A percentile compares a stretch with the other conserved stretches of the same genome.
Conservation (phyloP, 2,329 filamentous ascomycete species). For the Clarireedia hainanense region DNA sequence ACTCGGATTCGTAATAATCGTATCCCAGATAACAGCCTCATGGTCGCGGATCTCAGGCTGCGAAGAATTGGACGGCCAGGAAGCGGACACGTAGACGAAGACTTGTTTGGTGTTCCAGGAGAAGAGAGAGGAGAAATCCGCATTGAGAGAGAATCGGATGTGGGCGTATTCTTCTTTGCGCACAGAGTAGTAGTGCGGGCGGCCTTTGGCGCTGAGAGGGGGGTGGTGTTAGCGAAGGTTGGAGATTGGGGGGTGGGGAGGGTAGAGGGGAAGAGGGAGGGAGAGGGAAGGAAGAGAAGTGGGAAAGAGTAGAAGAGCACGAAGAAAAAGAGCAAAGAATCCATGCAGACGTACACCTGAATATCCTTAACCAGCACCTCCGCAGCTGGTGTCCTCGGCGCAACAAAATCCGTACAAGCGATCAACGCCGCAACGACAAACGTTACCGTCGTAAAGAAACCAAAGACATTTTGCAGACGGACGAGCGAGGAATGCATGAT, state of each 20-base stretch:
- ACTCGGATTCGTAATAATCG: slow-evolving; percentile 73
- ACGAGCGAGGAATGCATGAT: slow-evolving; percentile 75
- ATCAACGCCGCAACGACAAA: slow-evolving; percentile 74
- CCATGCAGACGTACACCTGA: slow-evolving; percentile 58
- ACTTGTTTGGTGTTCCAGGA: slow-evolving; percentile 99
- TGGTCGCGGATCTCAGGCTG: slow-evolving; percentile 33
- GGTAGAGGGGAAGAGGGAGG: neutral
- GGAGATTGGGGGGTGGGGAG: slow-evolving; percentile 11
- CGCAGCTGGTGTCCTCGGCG: slow-evolving; percentile 59
- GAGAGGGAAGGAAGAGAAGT: neutral
- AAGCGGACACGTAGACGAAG: slow-evolving; percentile 91
- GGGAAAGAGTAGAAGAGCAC: slow-evolving; percentile 17
- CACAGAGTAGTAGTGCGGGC: slow-evolving; percentile 89
- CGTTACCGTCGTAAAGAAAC: slow-evolving; percentile 94
- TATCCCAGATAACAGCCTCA: slow-evolving; percentile 90
- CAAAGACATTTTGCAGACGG: slow-evolving; percentile 85
- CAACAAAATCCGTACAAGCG: slow-evolving; percentile 68
- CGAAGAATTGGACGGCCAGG: slow-evolving; percentile 42
- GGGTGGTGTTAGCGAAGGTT: neutral
- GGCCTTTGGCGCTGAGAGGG: slow-evolving; percentile 63
- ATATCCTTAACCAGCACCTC: slow-evolving; percentile 64
- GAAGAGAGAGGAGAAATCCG: slow-evolving; percentile 86
- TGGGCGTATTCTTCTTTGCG: slow-evolving; percentile 95
- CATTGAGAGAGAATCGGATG: slow-evolving; percentile 86
- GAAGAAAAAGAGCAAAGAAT: no score